Conservation (phyloP, 2,329 filamentous ascomycete genomes). For the Diaporthe helianthi region DNA sequence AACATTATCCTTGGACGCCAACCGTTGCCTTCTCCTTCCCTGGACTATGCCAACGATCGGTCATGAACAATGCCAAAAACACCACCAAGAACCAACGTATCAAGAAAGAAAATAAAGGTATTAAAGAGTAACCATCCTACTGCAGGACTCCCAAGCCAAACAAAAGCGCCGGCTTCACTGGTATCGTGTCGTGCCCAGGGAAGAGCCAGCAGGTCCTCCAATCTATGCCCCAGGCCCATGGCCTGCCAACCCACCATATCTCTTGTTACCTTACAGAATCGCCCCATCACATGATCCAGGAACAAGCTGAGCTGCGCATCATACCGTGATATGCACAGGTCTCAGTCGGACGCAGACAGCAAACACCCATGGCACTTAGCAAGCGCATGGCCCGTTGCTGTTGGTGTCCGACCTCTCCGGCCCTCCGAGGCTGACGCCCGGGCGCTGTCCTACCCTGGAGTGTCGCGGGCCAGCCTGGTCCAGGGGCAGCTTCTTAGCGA, state of each 20-base stretch:
- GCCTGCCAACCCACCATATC: not conserved
- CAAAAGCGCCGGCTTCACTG: slow-evolving; percentile 40
- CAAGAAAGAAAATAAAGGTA: slow-evolving; percentile 38
- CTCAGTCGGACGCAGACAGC: not conserved
- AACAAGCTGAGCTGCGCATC: not conserved
- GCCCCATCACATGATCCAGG: not conserved
- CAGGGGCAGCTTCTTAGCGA: slow-evolving; percentile 95
- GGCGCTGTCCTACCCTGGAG: slow-evolving; percentile 70
- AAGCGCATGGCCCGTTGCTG: slow-evolving; percentile 61
- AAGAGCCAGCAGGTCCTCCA: slow-evolving; percentile 12
- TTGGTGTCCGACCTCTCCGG: slow-evolving; percentile 66
- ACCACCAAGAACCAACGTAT: slow-evolving; percentile 37
- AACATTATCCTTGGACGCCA: slow-evolving; percentile 31
- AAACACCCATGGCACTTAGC: slow-evolving; percentile 46
- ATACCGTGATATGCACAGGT: slow-evolving; percentile 1
- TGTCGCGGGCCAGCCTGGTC: slow-evolving; percentile 95
- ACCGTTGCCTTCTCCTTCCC: slow-evolving; percentile 30
- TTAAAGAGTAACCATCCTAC: slow-evolving; percentile 43
- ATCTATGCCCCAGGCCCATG: slow-evolving; percentile 1
- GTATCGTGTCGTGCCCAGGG: slow-evolving; percentile 28
- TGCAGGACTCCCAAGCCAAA: slow-evolving; percentile 39
- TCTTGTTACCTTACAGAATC: not conserved
- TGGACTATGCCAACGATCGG: slow-evolving; percentile 31
- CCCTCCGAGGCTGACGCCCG: slow-evolving; percentile 61
- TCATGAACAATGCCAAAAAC: slow-evolving; percentile 37